Conservation (phyloP, 768 basidiomycete species). For the Boletus eberwhitei region DNA sequence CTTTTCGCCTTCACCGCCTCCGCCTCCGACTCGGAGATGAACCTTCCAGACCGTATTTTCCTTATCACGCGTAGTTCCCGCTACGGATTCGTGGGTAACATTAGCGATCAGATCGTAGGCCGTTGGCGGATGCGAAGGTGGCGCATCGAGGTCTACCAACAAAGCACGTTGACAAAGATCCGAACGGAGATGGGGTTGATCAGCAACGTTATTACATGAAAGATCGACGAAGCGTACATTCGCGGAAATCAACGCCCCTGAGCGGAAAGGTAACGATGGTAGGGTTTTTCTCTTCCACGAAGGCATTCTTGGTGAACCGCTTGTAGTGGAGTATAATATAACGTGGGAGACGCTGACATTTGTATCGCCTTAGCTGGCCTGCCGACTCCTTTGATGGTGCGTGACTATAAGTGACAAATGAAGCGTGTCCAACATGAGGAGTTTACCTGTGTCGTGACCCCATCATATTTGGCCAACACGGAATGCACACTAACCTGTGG, state of each 20-base stretch:
- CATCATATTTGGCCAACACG: constrained; percentile 93
- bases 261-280: constrained; percentile 98
- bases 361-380: constrained; percentile 83
- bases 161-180: constrained; percentile 21
- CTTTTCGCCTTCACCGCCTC: constrained; percentile 79
- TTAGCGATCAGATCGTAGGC: constrained; percentile 95
- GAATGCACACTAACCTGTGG: constrained; percentile 93
- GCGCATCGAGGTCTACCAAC: constrained; percentile 71
- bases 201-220: constrained; percentile 20
- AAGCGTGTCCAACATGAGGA: constrained; percentile 19
- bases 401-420: constrained; percentile 11
- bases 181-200: constrained; percentile 21
- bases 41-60: constrained; percentile 92
- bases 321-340: constrained; percentile 96
- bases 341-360: constrained; percentile 83
- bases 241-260: constrained; percentile 85
- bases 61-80: constrained; percentile 92
- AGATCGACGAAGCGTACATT: constrained; percentile 60
- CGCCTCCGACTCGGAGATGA: constrained; percentile 72
- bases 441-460: constrained; percentile 78
- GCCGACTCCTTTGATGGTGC: constrained; percentile 63
- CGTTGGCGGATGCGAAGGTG: constrained; percentile 55
- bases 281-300: constrained; percentile 98
- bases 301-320: constrained; percentile 92
- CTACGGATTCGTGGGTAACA: constrained; percentile 91